Evolutionary conservation across 2,329 filamentous ascomycete species (phyloP), one percentile per base, ranked within the genome.

Genomic region (Alternaria sp.): DNA sequence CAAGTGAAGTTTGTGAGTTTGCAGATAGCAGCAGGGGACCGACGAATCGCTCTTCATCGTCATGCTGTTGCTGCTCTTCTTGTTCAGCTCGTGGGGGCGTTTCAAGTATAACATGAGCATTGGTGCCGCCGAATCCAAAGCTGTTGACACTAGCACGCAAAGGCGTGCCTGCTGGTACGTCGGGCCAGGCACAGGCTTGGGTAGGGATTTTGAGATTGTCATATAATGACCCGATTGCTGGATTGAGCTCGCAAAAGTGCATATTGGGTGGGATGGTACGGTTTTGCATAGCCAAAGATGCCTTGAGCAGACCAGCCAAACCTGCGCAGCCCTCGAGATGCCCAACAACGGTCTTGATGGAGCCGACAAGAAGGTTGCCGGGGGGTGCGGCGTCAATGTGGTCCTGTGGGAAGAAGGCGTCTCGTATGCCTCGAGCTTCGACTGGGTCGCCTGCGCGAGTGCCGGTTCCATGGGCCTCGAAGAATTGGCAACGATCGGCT

Each of bases 261-360:
- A 78, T 53, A 23, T 77, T 79, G 9, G 71, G 65, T 0, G 78
- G 78, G 5, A 80, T 66, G 0, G 37, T 63, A 3, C 63, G 60
- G 17, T 60, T 17, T 21, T 56, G 28, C 1, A 63, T 6, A 0
- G 78, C 73, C 36, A 81, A 58, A 0, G 71, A 69, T 3, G 73
- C 76, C 49, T 79, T 79, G 7, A 80, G 58, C 11, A 80, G 21
- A 3, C 74, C 74, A 3, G 74, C 75, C 0, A 80, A 48, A 13
- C 77, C 79, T 5, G 77, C 75, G 3, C 74, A 69, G 6, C 73
- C 78, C 63, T 81, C 77, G 1, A 73, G 71, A 56, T 81, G 80
- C 1, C 80, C 80, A 41, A 81, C 70, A 24, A 79, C 75, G 67
- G 71, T 81, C 77, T 64, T 74, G 33, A 74, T 62, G 0, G 61